Conservation (phyloP, 805 yeast genomes). For the Priceomyces castillae region DNA sequence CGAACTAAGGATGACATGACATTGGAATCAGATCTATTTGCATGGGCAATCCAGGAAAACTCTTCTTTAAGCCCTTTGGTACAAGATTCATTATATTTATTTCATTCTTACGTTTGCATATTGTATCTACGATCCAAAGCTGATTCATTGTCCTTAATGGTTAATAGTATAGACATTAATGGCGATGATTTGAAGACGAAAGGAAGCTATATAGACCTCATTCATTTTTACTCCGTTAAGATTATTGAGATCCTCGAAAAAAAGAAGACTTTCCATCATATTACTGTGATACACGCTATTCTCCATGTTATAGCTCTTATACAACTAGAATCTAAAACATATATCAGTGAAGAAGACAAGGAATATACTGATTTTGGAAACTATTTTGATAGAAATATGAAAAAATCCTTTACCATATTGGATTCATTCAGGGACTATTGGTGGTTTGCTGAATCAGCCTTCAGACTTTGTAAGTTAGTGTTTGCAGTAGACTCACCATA, state of each 20-base stretch:
- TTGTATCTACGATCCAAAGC: slow-evolving; percentile 24
- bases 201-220: slow-evolving; percentile 9
- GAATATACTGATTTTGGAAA: slow-evolving; percentile 7
- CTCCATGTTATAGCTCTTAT: slow-evolving; percentile 25
- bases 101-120: slow-evolving; percentile 17
- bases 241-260: slow-evolving; percentile 11
- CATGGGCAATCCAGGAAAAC: not conserved
- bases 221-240: slow-evolving; percentile 12
- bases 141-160: slow-evolving; percentile 23
- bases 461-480: slow-evolving; percentile 7
- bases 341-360: not conserved
- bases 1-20: slow-evolving; percentile 15
- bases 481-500: not conserved
- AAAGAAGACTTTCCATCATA: slow-evolving; percentile 19
- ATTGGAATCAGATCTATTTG: slow-evolving; percentile 18
- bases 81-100: slow-evolving; percentile 12
- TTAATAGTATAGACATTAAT: slow-evolving; percentile 11
- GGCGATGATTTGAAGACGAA: not conserved
- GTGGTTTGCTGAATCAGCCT: slow-evolving; percentile 29
- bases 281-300: slow-evolving; percentile 22
- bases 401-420: slow-evolving; percentile 6
- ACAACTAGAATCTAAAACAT: slow-evolving; percentile 21
- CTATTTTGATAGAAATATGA: slow-evolving; percentile 2
- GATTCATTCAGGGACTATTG: slow-evolving; percentile 18
- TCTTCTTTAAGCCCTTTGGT: not conserved